These are phyloP conservation scores for Microbotryum silenes-acaulis DNA, from an alignment of 1,284 basidiomycete species.

Conservation along the genomic window DNA sequence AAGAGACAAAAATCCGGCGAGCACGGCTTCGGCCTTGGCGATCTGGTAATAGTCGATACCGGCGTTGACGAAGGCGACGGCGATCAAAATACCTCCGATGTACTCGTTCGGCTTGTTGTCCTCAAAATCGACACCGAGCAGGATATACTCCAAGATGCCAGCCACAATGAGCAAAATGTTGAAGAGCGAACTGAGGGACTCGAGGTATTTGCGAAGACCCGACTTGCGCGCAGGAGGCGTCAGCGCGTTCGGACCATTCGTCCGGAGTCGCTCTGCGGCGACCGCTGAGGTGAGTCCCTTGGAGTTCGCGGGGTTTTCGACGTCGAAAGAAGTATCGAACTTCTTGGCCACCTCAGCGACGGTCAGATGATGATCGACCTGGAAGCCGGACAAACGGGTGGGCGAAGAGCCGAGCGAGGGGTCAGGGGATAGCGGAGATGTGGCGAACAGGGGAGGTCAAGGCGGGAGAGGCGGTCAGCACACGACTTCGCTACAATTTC, in stretches of 20 bases:
- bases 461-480: too few relatives aligned
- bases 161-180: conserved; percentile 51
- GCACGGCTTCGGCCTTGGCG: conserved; percentile 53
- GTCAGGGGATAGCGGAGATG: too few relatives aligned
- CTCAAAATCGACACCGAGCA: conserved; percentile 57
- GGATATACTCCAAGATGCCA: conserved; percentile 53
- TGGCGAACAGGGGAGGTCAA: too few relatives aligned
- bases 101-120: conserved; percentile 59
- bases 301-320: conserved; percentile 50
- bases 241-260: conserved; percentile 54
- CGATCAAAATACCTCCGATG: conserved; percentile 59
- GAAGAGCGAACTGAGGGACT: conserved; percentile 58
- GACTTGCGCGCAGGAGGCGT: conserved; percentile 41
- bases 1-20: conserved; percentile 62
- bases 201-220: conserved; percentile 45
- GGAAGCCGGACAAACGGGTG: neutral
- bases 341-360: conserved; percentile 45
- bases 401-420: too few relatives aligned
- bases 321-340: conserved; percentile 50
- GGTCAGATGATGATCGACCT: conserved; percentile 49
- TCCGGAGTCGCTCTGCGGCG: conserved; percentile 50
- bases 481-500: neutral
- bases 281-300: conserved; percentile 51
- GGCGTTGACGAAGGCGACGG: conserved; percentile 61
- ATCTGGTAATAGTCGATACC: conserved; percentile 63